Base-by-base conservation (phyloP, 2,329 filamentous ascomycete species). In the Hypoxylon sp. region DNA sequence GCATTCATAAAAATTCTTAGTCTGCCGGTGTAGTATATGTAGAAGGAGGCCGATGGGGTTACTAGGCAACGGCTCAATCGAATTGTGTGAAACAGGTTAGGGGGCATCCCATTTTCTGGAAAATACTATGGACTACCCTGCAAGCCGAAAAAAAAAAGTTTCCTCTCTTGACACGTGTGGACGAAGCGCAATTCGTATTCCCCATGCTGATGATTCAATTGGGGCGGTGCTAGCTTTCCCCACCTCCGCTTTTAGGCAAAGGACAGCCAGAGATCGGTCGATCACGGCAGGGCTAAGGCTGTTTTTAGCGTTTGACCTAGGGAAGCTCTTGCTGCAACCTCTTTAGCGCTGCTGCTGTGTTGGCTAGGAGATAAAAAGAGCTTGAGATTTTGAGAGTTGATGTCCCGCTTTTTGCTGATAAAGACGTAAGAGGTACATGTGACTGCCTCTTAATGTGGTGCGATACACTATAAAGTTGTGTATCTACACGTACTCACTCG, bases 121-220 rank as follows among this genome's bases (percentile, higher is more conserved):
- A 57, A 61, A 49, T 56, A 51, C 30, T 20, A 30, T 22, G 46
- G n/a, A 11, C 27, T 48, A 59, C 46, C 30, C 54, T 64, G 60
- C 51, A 60, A 56, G 51, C 51, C 51, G 35, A 27, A 46, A 61
- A 42, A 13, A 31, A 50, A 65, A 48, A n/a, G 3, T 37, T 61
- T 51, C 17, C 17, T n/a, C 11, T 22, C 50, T 65, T 56, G 17
- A 68, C 54, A 64, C 61, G 46, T 61, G 65, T 61, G 62, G 72
- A 55, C 53, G 68, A 31, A 70, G 68, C 58, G 66, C 66, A 61
- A 72, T 72, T 75, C 73, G 74, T 74, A 75, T 75, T 74, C 64
- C 56, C 64, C 58, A 73, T 70, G 63, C 50, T 55, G 66, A 67
- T 50, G 66, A 61, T 66, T 67, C 60, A 69, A 58, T 56, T 48